Evolutionary conservation across 305 asterid genomes (phyloP).

Genomic region (Fraxinus paxiana): DNA sequence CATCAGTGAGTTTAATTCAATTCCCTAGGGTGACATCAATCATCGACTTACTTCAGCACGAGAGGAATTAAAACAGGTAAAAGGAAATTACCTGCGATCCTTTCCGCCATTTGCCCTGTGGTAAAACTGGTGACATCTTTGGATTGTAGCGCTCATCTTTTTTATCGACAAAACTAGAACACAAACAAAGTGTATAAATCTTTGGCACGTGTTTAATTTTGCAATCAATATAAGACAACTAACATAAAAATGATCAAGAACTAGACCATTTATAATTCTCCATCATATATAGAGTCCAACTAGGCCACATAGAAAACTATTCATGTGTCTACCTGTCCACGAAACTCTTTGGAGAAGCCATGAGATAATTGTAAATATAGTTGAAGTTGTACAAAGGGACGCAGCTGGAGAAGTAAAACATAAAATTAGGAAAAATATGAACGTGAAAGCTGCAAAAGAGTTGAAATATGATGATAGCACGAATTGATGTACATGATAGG

Average conservation of each 20-base stretch:
- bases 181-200: constrained; percentile 16
- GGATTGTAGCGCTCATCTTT: constrained; percentile 79
- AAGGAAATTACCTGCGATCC: constrained; percentile 77
- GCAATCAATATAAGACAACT: background rate
- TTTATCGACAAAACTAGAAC: constrained; percentile 68
- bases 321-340: constrained; percentile 76
- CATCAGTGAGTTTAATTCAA: constrained; percentile 4
- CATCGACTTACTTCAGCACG: constrained; percentile 5
- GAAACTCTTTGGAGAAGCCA: constrained; percentile 85
- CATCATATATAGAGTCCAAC: constrained; percentile 15
- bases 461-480: background rate
- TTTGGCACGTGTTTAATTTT: background rate
- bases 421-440: constrained; percentile 28
- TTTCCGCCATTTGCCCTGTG: constrained; percentile 83
- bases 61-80: constrained; percentile 12
- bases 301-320: background rate
- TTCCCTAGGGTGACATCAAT: background rate
- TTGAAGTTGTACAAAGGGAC: constrained; percentile 94
- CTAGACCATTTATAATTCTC: background rate
- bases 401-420: constrained; percentile 61
- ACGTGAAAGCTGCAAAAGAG: constrained; percentile 15
- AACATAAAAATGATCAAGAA: constrained; percentile 6
- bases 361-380: constrained; percentile 64
- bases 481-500: constrained; percentile 6
- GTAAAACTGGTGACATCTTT: constrained; percentile 83